These are phyloP conservation scores for Fremontodendron californicum DNA, from an alignment of 345 rosid genomes.

Conservation along the genomic window DNA sequence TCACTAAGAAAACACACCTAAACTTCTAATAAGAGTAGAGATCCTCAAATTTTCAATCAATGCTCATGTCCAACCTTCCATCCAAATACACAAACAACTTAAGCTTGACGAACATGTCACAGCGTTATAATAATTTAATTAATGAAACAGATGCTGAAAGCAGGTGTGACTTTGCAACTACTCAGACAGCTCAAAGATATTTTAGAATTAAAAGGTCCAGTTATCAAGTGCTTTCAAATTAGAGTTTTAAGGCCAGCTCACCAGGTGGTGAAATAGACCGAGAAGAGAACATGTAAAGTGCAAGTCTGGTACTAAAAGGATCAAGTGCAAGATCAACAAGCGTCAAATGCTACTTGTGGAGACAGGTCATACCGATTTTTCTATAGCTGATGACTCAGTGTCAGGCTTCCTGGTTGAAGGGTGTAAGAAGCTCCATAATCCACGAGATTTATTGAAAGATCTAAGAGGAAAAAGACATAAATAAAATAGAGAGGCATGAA, in stretches of 20 bases:
- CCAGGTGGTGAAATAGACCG: background rate
- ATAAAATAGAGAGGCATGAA: slow-evolving; percentile 5
- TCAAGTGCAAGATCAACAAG: slow-evolving; percentile 10
- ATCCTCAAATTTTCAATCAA: background rate
- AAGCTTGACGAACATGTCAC: background rate
- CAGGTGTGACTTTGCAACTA: background rate
- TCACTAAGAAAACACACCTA: background rate
- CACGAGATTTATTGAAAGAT: slow-evolving; percentile 44
- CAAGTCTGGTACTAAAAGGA: slow-evolving; percentile 1
- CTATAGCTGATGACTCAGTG: slow-evolving; percentile 29
- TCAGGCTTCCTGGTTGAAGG: slow-evolving; percentile 39
- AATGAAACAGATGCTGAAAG: background rate
- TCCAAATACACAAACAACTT: slow-evolving; percentile 4
- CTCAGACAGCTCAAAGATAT: background rate
- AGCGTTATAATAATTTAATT: background rate
- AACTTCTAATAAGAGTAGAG: background rate
- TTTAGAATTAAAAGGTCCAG: background rate
- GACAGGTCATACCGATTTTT: slow-evolving; percentile 32
- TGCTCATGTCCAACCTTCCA: background rate
- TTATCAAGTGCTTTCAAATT: background rate
- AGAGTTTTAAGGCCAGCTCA: background rate
- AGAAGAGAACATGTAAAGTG: background rate
- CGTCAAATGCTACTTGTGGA: slow-evolving; percentile 18
- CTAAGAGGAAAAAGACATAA: slow-evolving; percentile 11
- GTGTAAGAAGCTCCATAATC: slow-evolving; percentile 57